Evolutionary conservation across 306 rosid species (phyloP), one percentile per base, ranked within the genome.

Genomic region (Chamaecrista fasciculata): DNA sequence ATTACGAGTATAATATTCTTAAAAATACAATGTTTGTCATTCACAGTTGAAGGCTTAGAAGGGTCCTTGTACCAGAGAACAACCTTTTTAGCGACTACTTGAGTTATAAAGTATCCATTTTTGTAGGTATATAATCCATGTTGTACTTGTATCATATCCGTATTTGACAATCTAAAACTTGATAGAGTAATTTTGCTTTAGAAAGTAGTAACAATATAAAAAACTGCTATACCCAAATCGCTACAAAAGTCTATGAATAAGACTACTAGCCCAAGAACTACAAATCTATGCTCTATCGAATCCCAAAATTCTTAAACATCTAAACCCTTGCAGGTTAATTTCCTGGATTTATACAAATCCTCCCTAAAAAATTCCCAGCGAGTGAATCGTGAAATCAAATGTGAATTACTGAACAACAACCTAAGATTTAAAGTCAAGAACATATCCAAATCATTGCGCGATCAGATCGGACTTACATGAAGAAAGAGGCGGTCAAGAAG

Each of bases 401-500:
- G 29, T 6, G 15, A 33, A 19, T 36, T 25, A 2, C 50, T 0
- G 24, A 67, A 52, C 36, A 21, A 68, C 20, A 50, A 20, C n/a
- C 0, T 11, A 52, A 61, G 9, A 36, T 12, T 20, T 24, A 12
- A 33, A 2, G n/a, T 3, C 16, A 20, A 6, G 11, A 50, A 51
- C 63, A 36, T 23, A 24, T 19, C 12, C 20, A 19, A 64, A 28
- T 21, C 46, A 19, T 43, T 64, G 63, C 20, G 4, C 11, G 64
- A 72, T 76, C 76, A 53, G 83, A 88, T 79, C 70, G 66, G 74
- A 80, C 95, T 81, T 66, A 91, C 99, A 95, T 89, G 87, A 95
- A 88, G 91, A 95, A 95, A 28, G 92, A 89, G 21, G 99, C 96
- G 29, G 99, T 87, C 66, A 95, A 40, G 60, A 91, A 14, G 79